These are phyloP conservation scores for Trichoderma aggressivum DNA, from an alignment of 2,329 filamentous ascomycete genomes.

Conservation along the genomic window DNA sequence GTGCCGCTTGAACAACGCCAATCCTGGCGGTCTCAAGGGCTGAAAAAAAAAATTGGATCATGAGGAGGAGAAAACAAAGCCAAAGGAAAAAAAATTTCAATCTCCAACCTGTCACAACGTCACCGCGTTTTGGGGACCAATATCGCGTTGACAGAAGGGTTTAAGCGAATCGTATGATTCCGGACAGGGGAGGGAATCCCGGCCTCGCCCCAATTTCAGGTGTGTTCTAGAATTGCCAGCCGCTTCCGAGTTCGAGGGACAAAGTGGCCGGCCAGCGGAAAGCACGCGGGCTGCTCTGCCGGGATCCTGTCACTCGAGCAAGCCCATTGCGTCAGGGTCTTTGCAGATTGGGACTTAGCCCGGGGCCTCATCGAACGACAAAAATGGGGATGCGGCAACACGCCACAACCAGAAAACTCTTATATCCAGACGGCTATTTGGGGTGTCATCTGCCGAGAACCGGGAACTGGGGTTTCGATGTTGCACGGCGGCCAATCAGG, in stretches of 20 bases:
- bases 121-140: not conserved
- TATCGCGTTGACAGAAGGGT: not conserved
- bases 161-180: conserved; percentile 14
- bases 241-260: not conserved
- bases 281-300: not conserved
- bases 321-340: conserved; percentile 12
- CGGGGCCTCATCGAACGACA: conserved; percentile 15
- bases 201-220: not conserved
- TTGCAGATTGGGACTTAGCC: conserved; percentile 6
- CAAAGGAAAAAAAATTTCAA: not conserved
- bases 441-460: not conserved
- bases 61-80: not conserved
- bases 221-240: conserved; percentile 2
- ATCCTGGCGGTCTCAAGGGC: not conserved
- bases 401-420: not conserved
- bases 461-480: conserved; percentile 1
- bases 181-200: not conserved
- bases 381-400: conserved; percentile 13
- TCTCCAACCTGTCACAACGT: not conserved
- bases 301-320: conserved; percentile 1
- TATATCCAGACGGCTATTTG: not conserved
- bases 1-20: not conserved
- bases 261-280: not conserved
- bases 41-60: not conserved
- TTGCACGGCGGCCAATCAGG: not conserved